A percentile compares a stretch with the other conserved stretches of the same genome.
Conservation (phyloP, 768 basidiomycete genomes). For the Baorangia bicolor region DNA sequence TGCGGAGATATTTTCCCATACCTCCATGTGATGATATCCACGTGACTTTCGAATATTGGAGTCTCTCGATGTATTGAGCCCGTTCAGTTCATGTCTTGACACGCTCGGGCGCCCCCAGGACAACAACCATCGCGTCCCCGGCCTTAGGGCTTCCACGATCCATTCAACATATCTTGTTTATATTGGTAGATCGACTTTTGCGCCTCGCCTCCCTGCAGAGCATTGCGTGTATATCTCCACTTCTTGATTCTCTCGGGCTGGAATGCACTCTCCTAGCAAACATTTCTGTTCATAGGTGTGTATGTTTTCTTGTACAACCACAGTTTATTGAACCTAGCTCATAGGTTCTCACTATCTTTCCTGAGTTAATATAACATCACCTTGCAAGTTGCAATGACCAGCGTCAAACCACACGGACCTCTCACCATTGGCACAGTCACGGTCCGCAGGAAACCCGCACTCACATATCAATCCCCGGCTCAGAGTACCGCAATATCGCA, state of each 20-base stretch:
- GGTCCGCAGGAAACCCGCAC: conserved; percentile 55
- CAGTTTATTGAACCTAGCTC: not conserved
- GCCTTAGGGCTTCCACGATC: conserved; percentile 8
- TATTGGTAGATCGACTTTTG: conserved; percentile 17
- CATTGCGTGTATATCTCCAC: conserved; percentile 15
- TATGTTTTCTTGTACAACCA: not conserved
- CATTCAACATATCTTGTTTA: conserved; percentile 22
- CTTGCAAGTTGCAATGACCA: conserved; percentile 21
- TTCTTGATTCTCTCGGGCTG: conserved; percentile 12
- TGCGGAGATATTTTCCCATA: conserved; percentile 14
- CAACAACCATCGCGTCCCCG: conserved; percentile 6
- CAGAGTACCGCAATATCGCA: conserved; percentile 30
- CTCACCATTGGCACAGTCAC: conserved; percentile 15
- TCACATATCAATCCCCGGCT: conserved; percentile 59
- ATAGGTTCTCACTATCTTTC: conserved; percentile 13
- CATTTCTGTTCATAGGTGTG: conserved; percentile 24
- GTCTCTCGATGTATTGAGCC: conserved; percentile 14
- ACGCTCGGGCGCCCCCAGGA: conserved; percentile 9
- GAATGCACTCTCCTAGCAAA: conserved; percentile 21
- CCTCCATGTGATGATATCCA: conserved; percentile 12
- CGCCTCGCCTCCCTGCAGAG: conserved; percentile 2
- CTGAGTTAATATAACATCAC: conserved; percentile 7
- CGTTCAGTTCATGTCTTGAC: conserved; percentile 25
- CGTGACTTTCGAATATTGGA: conserved; percentile 22
- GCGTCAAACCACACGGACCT: conserved; percentile 20